Base-by-base conservation (phyloP, 1,284 basidiomycete genomes). In the Cystobasidium pallidum region DNA sequence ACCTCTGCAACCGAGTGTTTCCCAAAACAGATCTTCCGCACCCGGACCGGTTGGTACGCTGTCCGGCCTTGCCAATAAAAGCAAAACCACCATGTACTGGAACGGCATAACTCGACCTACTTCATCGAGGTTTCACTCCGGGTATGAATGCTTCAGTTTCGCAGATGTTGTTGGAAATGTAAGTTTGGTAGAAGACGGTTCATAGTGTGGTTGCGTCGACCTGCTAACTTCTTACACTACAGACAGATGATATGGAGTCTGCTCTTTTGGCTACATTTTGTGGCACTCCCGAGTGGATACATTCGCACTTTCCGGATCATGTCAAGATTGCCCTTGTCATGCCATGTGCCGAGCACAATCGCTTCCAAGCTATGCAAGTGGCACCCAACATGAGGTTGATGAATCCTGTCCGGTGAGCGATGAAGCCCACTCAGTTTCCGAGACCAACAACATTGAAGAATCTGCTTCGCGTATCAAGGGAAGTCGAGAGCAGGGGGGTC, bases 201-300 rank as follows among this genome's bases (percentile, higher is more conserved):
- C n/a, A n/a, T n/a, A n/a, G n/a, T n/a, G n/a, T n/a, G n/a, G n/a
- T n/a, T n/a, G n/a, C n/a, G n/a, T n/a, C n/a, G n/a, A n/a, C n/a
- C n/a, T n/a, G n/a, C n/a, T n/a, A n/a, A n/a, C n/a, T 45, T 3
- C 43, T 45, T 45, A 45, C 43, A 6, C n/a, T 21, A 26, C 61
- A 71, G 68, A 64, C 61, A 6, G 41, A 57, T 19, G 68, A 71
- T 21, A 43, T 71, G 28, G 36, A 71, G 36, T 71, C 68, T 19
- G 68, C 68, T 30, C 61, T 71, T n/a, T 39, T 71, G 15, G 55
- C 68, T 2, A 64, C 68, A 3, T 71, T 71, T 49, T 71, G 68
- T 39, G 68, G 68, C 13, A 47, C 30, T 11, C 68, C 68, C 1
- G 68, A 71, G 36, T 71, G 68, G 68, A 64, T 71, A n/a, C 68